phyloP scores from a whole-genome alignment of 768 basidiomycete species.

The Trametes meyenii region DNA sequence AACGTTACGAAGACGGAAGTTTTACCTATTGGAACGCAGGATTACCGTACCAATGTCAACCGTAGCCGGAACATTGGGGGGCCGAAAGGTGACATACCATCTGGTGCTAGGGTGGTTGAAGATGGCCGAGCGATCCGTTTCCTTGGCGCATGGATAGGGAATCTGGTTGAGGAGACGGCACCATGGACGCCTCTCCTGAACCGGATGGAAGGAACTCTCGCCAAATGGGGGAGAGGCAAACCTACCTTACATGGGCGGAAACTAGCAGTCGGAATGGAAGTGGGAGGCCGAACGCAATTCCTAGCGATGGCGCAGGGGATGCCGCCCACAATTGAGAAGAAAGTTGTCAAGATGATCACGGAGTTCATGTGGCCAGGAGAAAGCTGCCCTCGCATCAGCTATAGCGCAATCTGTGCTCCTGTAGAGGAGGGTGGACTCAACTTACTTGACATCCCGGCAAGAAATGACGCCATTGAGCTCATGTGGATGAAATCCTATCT shows the following conservation, averaged over 20 bases:
- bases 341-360: not conserved
- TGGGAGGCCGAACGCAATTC: not conserved
- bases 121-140: constrained; percentile 1
- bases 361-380: constrained; percentile 9
- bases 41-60: constrained; percentile 21
- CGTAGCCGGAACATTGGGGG: too few relatives aligned
- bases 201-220: not conserved
- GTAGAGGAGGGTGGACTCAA: not conserved
- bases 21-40: constrained; percentile 36
- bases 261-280: constrained; percentile 5
- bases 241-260: not conserved
- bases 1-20: constrained; percentile 45
- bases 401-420: not conserved
- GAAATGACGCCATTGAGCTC: constrained; percentile 21
- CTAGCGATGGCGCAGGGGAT: constrained; percentile 26
- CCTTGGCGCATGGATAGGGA: constrained; percentile 28
- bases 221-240: not conserved
- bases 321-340: constrained; percentile 10
- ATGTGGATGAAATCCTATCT: constrained; percentile 20
- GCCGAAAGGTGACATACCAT: too few relatives aligned
- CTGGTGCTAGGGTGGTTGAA: not conserved
- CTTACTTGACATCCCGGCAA: not conserved
- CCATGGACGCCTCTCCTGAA: not conserved
- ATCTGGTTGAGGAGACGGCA: not conserved
- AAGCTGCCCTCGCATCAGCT: too few relatives aligned